Percentiles rank a stretch among this genome's conserved stretches.
These are phyloP conservation scores for Penicillium sumatraense DNA, from an alignment of 2,329 filamentous ascomycete species.

Conservation along the genomic window DNA sequence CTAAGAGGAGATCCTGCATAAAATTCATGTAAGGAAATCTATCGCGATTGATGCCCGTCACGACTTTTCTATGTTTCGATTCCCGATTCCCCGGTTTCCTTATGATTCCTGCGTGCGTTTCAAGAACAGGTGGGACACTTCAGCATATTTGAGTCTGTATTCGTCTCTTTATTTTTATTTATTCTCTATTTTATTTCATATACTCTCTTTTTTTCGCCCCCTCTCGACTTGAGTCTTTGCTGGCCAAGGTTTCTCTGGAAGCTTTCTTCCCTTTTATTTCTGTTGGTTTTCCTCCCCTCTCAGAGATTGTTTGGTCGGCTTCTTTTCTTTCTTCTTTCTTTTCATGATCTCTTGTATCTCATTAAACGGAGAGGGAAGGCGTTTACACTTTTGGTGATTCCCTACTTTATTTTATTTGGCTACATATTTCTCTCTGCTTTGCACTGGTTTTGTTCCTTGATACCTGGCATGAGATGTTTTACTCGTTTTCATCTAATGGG, in stretches of 20 bases:
- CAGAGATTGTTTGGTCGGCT: slow-evolving; percentile 4
- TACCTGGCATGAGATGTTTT: slow-evolving; percentile 22
- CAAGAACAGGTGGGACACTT: slow-evolving; percentile 2
- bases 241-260: slow-evolving; percentile 4
- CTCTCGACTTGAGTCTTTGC: not conserved
- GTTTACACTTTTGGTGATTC: slow-evolving; percentile 14
- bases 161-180: slow-evolving; percentile 5
- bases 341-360: slow-evolving; percentile 9
- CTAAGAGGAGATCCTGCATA: slow-evolving; percentile 29
- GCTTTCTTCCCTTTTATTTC: slow-evolving; percentile 4
- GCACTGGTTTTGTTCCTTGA: slow-evolving; percentile 16
- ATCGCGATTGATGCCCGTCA: slow-evolving; percentile 30
- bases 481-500: not conserved
- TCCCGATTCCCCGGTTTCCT: slow-evolving; percentile 4
- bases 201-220: slow-evolving; percentile 1
- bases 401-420: slow-evolving; percentile 1
- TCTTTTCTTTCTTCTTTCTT: slow-evolving; percentile 10
- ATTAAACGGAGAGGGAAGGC: slow-evolving; percentile 23
- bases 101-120: not conserved
- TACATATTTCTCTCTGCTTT: slow-evolving; percentile 5
- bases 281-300: slow-evolving; percentile 20
- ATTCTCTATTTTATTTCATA: slow-evolving; percentile 7
- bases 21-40: slow-evolving; percentile 9
- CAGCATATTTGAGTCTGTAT: slow-evolving; percentile 10
- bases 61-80: slow-evolving; percentile 23